Evolutionary conservation across 2,329 filamentous ascomycete genomes (phyloP).

Genomic region (Fusarium decemcellulare): DNA sequence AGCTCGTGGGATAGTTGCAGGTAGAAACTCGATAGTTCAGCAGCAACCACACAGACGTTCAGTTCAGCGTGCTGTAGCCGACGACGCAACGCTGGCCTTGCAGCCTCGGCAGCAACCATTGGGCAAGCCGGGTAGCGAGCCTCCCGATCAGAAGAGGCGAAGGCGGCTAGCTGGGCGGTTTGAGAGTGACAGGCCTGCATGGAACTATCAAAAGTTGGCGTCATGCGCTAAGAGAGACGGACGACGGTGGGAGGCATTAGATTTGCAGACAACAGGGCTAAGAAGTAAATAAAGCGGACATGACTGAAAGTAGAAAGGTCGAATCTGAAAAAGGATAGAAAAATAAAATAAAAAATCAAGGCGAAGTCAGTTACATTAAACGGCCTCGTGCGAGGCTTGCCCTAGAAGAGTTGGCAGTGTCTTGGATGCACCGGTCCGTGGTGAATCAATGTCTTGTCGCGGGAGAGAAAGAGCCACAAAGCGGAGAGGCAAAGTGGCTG

Average conservation of each 20-base stretch:
- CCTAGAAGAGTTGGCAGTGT: slow-evolving; percentile 5
- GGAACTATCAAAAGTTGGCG: slow-evolving; percentile 31
- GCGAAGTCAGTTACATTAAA: neutral
- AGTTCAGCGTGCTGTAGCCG: neutral
- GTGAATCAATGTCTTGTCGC: slow-evolving; percentile 22
- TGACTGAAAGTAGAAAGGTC: neutral
- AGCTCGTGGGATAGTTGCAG: neutral
- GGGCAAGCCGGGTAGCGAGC: neutral
- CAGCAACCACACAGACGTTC: neutral
- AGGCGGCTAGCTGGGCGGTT: slow-evolving; percentile 10
- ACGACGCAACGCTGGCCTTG: neutral
- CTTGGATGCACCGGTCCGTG: slow-evolving; percentile 1
- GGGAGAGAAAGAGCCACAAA: slow-evolving; percentile 11
- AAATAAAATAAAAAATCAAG: slow-evolving; percentile 2
- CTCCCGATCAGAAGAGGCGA: slow-evolving; percentile 10
- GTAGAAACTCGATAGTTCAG: neutral
- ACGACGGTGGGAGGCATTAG: slow-evolving; percentile 21
- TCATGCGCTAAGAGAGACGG: slow-evolving; percentile 26
- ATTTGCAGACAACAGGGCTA: neutral
- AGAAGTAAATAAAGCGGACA: slow-evolving; percentile 15
- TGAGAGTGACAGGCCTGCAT: slow-evolving; percentile 30
- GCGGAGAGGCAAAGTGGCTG: slow-evolving; percentile 19
- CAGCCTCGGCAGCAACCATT: neutral
- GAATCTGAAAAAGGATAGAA: neutral
- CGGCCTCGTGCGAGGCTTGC: neutral